Evolutionary conservation across 805 yeast species (phyloP).

Genomic region (Kuraishia cidri): DNA sequence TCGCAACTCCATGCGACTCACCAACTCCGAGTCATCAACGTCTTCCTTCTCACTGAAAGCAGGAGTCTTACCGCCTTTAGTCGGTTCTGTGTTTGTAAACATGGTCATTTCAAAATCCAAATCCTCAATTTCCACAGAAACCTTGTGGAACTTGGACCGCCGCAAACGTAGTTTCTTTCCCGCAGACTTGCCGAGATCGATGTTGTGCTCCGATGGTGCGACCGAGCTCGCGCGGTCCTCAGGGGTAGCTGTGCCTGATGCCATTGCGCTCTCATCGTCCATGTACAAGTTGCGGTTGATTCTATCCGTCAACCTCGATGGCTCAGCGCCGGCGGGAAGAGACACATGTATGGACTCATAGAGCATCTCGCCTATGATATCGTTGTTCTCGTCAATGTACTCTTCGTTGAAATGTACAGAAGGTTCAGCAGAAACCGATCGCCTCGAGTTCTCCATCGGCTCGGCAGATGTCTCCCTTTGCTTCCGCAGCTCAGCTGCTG

Average conservation of each 20-base stretch:
- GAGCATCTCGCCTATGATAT: slow-evolving; percentile 48
- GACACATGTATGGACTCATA: slow-evolving; percentile 78
- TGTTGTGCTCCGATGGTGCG: slow-evolving; percentile 7
- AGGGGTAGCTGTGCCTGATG: no score
- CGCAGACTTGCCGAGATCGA: slow-evolving; percentile 21
- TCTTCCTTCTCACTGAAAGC: slow-evolving; percentile 16
- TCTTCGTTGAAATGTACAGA: slow-evolving; percentile 3
- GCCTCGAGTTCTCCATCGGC: no score
- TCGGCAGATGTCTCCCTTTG: no score
- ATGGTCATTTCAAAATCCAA: slow-evolving; percentile 37
- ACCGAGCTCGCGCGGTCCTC: not conserved
- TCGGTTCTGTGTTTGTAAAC: slow-evolving; percentile 29
- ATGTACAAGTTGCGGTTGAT: slow-evolving; percentile 38
- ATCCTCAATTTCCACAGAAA: slow-evolving; percentile 45
- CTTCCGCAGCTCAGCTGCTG: slow-evolving; percentile 14
- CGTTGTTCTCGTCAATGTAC: slow-evolving; percentile 10
- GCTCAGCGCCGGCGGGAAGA: slow-evolving; percentile 36
- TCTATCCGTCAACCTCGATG: slow-evolving; percentile 33
- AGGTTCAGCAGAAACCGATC: not conserved
- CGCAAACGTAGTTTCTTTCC: slow-evolving; percentile 43
- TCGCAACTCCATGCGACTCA: slow-evolving; percentile 39
- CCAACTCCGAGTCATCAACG: slow-evolving; percentile 28
- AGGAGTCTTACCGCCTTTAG: slow-evolving; percentile 11
- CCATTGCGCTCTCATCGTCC: slow-evolving; percentile 1
- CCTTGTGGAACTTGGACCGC: slow-evolving; percentile 57